Conservation (phyloP, 2,329 filamentous ascomycete genomes). For the Macrophomina pseudophaseolina region DNA sequence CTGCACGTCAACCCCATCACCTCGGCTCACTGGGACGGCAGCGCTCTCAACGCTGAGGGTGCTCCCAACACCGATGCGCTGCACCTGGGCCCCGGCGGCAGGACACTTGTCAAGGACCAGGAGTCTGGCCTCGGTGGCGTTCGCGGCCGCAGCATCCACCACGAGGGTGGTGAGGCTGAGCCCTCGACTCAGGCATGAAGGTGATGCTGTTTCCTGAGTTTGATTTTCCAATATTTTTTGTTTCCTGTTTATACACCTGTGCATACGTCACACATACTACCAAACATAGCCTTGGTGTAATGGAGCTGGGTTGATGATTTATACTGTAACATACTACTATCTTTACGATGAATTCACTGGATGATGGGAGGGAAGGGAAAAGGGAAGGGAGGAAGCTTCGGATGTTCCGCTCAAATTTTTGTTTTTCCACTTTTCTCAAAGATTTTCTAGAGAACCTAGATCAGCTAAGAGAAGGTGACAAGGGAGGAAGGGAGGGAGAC, state of each 20-base stretch:
- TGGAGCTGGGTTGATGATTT: background rate
- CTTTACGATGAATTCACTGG: constrained; percentile 8
- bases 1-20: constrained; percentile 65
- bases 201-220: constrained; percentile 8
- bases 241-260: constrained; percentile 9
- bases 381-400: background rate
- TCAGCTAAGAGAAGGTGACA: background rate
- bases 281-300: constrained; percentile 5
- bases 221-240: background rate
- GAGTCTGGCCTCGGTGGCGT: constrained; percentile 34
- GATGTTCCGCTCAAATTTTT: background rate
- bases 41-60: constrained; percentile 14
- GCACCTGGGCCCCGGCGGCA: constrained; percentile 40
- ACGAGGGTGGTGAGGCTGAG: constrained; percentile 14
- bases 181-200: background rate
- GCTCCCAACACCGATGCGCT: constrained; percentile 31
- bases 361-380: background rate
- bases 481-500: background rate
- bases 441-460: constrained; percentile 5
- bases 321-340: constrained; percentile 20
- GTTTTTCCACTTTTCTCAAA: background rate
- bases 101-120: constrained; percentile 41
- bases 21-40: constrained; percentile 18
- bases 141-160: constrained; percentile 25
- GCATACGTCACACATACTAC: background rate